Evolutionary conservation across 768 basidiomycete genomes (phyloP).

Genomic region (Phylloporus rhodoxanthus): DNA sequence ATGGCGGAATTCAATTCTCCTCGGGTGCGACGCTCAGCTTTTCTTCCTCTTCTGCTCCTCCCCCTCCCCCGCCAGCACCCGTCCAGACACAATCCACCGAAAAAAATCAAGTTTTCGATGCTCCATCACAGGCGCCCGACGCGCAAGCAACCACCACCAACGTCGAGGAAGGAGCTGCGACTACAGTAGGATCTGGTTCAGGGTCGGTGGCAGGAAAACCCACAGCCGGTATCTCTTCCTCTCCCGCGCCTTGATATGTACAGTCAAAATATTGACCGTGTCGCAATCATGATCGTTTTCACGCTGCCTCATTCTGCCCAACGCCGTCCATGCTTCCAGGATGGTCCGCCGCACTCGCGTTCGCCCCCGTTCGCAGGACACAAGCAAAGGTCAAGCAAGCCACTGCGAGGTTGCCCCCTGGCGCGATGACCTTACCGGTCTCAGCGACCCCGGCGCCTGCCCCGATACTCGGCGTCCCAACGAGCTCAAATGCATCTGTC

Average conservation of each 20-base stretch:
- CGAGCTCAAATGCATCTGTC: conserved; percentile 27
- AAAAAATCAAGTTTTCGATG: conserved; percentile 14
- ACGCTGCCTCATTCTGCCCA: conserved; percentile 7
- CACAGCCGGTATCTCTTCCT: conserved; percentile 52
- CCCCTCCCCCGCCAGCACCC: conserved; percentile 13
- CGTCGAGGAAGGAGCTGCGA: conserved; percentile 23
- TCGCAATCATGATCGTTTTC: conserved; percentile 30
- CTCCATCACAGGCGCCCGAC: conserved; percentile 20
- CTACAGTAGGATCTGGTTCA: conserved; percentile 24
- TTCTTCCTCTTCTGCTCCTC: conserved; percentile 36
- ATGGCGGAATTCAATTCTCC: conserved; percentile 83
- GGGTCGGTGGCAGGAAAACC: conserved; percentile 38
- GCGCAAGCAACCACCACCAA: conserved; percentile 20
- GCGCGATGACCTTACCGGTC: conserved; percentile 45
- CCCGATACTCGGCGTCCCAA: conserved; percentile 29
- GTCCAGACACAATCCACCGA: conserved; percentile 19
- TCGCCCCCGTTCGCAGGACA: conserved; percentile 72
- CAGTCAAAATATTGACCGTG: conserved; percentile 35
- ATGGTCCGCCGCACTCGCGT: conserved; percentile 87
- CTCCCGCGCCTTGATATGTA: conserved; percentile 35
- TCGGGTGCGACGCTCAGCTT: conserved; percentile 52
- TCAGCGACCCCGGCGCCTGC: conserved; percentile 35
- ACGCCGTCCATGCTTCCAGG: conserved; percentile 36
- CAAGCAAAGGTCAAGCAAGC: conserved; percentile 54
- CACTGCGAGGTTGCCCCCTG: conserved; percentile 35